Base-by-base conservation (phyloP, 495 filamentous ascomycete genomes). In the Lophiostoma macrostomum region DNA sequence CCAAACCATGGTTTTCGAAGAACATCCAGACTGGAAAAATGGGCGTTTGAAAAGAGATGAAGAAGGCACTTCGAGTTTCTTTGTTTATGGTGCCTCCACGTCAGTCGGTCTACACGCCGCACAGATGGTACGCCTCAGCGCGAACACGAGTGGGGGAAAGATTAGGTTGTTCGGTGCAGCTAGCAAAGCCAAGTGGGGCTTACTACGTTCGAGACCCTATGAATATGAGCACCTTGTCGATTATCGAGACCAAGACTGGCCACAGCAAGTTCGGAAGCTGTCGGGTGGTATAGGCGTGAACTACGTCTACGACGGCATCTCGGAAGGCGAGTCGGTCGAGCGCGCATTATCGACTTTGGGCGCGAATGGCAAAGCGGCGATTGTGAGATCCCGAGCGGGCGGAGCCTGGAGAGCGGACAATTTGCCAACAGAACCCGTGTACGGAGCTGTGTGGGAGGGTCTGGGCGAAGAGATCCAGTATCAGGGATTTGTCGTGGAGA, bases 221-320 rank as follows among this genome's bases (percentile, higher is more conserved):
- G 68, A 61, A 0, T 82, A 80, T 56, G 75, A 77, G 37, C 67
- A 64, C 0, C 75, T 79, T 7, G 69, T 84, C 35, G 76, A 81
- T 53, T 84, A 84, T 66, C 80, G 76, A 54, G 74, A 77, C 50
- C 16, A 53, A 19, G 71, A 77, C 35, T 83, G 80, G 78, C 62
- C 67, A 29, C 70, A 72, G 53, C 69, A 80, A 57, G 58, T 81
- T 3, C 71, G 72, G 30, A 65, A 67, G 20, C 68, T 64, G 8
- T 53, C 56, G 2, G 58, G 46, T 51, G 51, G 55, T 24, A n/a
- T 19, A 16, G 58, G 61, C 14, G 54, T 67, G 3, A 53, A 70
- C n/a, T 67, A 50, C 37, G 65, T 63, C 2, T 60, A 67, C 29
- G 73, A 74, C 47, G 69, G 71, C 39, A 70, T 74, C n/a, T 73